Conservation (phyloP, 1,139 yeast genomes). For the Pichia sp. region DNA sequence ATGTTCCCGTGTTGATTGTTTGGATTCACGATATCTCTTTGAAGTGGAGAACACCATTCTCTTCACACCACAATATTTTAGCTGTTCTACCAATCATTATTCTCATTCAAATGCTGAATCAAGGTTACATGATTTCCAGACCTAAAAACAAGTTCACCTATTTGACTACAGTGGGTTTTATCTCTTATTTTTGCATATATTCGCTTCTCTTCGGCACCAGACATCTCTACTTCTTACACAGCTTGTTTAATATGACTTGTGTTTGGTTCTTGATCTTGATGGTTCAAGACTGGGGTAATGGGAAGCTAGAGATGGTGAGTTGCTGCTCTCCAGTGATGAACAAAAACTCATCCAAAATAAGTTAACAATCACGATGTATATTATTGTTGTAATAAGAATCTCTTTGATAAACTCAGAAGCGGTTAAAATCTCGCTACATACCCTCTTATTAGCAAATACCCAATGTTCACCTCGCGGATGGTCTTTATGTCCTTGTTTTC, state of each 20-base stretch:
- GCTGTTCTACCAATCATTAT: conserved; percentile 59
- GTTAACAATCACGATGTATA: conserved; percentile 1
- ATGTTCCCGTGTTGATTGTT: conserved; percentile 61
- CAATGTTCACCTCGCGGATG: conserved; percentile 19
- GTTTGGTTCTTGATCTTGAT: conserved; percentile 23
- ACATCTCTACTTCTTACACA: conserved; percentile 66
- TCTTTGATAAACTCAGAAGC: neutral
- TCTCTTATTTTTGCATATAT: conserved; percentile 45
- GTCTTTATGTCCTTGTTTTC: conserved; percentile 12
- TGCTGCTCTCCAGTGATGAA: conserved; percentile 7
- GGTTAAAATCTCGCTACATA: conserved; percentile 18
- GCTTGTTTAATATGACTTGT: conserved; percentile 49
- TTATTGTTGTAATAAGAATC: neutral
- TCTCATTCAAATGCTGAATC: conserved; percentile 40
- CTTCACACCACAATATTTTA: conserved; percentile 66
- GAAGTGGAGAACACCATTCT: conserved; percentile 68
- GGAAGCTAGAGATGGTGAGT: conserved; percentile 13
- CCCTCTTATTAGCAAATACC: conserved; percentile 21
- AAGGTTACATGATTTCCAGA: conserved; percentile 26
- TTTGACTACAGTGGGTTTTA: conserved; percentile 26
- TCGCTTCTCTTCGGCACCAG: conserved; percentile 58
- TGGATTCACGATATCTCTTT: conserved; percentile 63
- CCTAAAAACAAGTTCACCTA: conserved; percentile 23
- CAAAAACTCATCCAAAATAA: conserved; percentile 14
- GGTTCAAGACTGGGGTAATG: conserved; percentile 21